Evolutionary conservation across 192 early-diverging fungal species (phyloP).

Genomic region (Phycomyces nitens): DNA sequence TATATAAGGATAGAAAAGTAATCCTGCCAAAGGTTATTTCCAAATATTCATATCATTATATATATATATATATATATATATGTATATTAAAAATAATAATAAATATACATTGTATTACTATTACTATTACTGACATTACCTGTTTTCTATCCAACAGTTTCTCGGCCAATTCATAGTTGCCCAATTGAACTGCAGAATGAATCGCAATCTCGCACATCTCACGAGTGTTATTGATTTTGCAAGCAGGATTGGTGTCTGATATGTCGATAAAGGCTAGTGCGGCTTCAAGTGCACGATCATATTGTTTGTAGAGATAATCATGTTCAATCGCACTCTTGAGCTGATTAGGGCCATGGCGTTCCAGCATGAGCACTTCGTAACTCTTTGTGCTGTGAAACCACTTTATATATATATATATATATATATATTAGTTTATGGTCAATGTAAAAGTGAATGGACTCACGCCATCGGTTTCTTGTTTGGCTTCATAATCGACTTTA

Average conservation of each 20-base stretch:
- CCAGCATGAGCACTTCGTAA: constrained; percentile 16
- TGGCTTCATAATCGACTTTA: constrained; percentile 19
- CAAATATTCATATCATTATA: no score
- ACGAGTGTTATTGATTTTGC: constrained; percentile 38
- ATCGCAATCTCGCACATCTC: constrained; percentile 47
- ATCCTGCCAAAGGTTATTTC: no score
- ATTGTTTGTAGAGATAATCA: constrained; percentile 27
- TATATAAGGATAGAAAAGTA: no score
- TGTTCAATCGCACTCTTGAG: constrained; percentile 27
- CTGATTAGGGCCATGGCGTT: constrained; percentile 24
- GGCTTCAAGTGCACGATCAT: constrained; percentile 16
- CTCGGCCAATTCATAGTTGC: constrained; percentile 8
- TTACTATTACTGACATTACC: not conserved
- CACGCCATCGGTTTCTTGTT: constrained; percentile 25
- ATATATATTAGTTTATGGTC: not conserved
- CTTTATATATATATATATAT: constrained; percentile 3
- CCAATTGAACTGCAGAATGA: constrained; percentile 33
- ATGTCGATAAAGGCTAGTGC: constrained; percentile 18
- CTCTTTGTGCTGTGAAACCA: constrained; percentile 26
- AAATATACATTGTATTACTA: not conserved
- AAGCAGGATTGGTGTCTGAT: constrained; percentile 11
- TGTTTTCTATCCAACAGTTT: constrained; percentile 15
- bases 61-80: not conserved
- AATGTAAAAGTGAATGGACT: not conserved
- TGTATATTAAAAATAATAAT: not conserved